These are phyloP conservation scores for Pseudozyma pruni DNA, from an alignment of 1,284 basidiomycete species.

Conservation along the genomic window DNA sequence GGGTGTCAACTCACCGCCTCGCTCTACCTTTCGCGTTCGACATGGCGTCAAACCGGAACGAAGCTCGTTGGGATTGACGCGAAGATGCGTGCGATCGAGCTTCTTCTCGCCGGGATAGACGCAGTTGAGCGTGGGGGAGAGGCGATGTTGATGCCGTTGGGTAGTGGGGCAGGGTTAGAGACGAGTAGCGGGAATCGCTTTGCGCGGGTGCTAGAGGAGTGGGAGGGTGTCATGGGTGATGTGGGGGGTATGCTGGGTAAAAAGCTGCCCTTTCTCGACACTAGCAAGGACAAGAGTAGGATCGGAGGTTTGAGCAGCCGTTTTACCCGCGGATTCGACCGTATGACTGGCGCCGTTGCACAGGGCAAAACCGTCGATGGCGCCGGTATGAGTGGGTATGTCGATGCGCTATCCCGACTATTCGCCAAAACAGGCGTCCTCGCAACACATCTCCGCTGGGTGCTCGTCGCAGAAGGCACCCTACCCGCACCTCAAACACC, in stretches of 20 bases:
- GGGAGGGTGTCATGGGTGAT: conserved; percentile 84
- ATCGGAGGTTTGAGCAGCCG: conserved; percentile 13
- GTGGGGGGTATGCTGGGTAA: conserved; percentile 75
- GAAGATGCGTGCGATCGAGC: conserved; percentile 84
- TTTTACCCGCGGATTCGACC: conserved; percentile 22
- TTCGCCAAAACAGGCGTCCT: neutral
- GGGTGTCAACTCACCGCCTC: conserved; percentile 88
- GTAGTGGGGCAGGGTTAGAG: conserved; percentile 42
- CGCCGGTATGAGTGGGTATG: neutral
- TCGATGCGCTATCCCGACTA: conserved; percentile 7
- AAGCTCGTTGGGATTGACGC: conserved; percentile 83
- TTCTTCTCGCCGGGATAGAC: conserved; percentile 79
- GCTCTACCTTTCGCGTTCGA: conserved; percentile 85
- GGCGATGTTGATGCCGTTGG: conserved; percentile 29
- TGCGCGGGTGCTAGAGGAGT: conserved; percentile 72
- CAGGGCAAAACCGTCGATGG: conserved; percentile 13
- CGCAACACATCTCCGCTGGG: conserved; percentile 3
- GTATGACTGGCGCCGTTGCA: conserved; percentile 18
- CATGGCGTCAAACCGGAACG: conserved; percentile 81
- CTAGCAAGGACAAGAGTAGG: conserved; percentile 73
- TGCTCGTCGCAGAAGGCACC: conserved; percentile 9
- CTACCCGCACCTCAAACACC: neutral
- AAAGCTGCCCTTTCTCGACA: conserved; percentile 75
- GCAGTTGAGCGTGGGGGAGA: conserved; percentile 71
- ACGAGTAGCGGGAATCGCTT: conserved; percentile 66